Base-by-base conservation (phyloP, 2,329 filamentous ascomycete species). In the Periconia sp. region DNA sequence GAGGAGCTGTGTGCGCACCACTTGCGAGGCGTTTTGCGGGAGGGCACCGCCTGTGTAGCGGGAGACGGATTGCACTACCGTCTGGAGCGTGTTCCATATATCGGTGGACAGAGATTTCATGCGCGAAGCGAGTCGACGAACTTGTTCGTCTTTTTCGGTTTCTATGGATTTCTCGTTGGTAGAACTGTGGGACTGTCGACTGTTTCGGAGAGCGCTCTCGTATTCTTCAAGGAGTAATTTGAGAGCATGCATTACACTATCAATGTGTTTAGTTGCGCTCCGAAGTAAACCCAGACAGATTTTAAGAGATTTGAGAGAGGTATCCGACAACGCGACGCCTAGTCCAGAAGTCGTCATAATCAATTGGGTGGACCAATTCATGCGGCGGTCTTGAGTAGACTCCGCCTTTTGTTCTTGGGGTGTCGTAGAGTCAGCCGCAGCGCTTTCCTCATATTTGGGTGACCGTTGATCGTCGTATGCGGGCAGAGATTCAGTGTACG, bases 271-370 rank as follows among this genome's bases (percentile, higher is more conserved):
- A 56, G 96, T 96, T 1, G 91, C 91, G 82, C 87, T 89, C 23
- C 87, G 84, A 45, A 97, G 79, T 81, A 92, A 90, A 20, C 83
- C 82, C 1, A 97, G 78, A 59, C 92, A 97, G 64, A 91, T 93
- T 63, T 90, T 91, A 41, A 99, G 78, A 56, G 89, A 94, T 48
- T 87, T 85, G 9, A 97, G 77, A 19, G 91, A 96, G 66, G 94
- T 89, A 17, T 95, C 89, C 65, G 89, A 95, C 82, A 99, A 91
- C 1, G 94, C 92, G 15, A 96, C 88, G 58, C 92, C 92, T 1
- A 97, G 82, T 0, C 92, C 93, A 0, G 92, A 96, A 0, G 93
- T 97, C 6, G 91, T 92, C 71, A 96, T 90, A 61, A 96, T 89
- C 17, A 97, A 79, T 14, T 92, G 86, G 11, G 89, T 90, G 56